These are phyloP conservation scores for Vaccinium vitisidaea DNA, from an alignment of 148 eudicot genomes.

Conservation along the genomic window DNA sequence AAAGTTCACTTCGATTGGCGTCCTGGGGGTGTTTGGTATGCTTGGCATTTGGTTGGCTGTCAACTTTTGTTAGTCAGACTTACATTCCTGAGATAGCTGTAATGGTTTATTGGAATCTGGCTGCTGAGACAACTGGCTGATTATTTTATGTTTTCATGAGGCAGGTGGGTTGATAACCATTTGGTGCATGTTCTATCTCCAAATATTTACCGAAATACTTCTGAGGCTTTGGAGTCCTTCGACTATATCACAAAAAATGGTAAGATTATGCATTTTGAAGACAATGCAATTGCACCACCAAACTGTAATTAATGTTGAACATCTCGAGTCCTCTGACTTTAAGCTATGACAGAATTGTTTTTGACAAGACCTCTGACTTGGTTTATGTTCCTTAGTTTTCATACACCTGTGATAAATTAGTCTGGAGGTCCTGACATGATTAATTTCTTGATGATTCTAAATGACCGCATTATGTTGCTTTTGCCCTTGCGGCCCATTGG, in stretches of 20 bases:
- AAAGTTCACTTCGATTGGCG: not conserved
- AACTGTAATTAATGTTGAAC: not conserved
- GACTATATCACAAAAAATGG: conserved; percentile 72
- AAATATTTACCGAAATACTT: conserved; percentile 62
- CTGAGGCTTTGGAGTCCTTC: conserved; percentile 75
- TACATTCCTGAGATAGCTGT: not conserved
- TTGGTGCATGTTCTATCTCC: conserved; percentile 76
- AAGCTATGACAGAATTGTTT: not conserved
- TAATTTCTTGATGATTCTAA: not conserved
- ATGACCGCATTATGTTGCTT: not conserved
- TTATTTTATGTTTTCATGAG: not conserved
- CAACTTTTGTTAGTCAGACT: not conserved
- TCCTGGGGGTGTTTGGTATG: not conserved
- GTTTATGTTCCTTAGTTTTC: not conserved
- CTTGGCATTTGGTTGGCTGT: not conserved
- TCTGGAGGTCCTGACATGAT: not conserved
- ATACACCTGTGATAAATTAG: not conserved
- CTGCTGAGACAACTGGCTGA: not conserved
- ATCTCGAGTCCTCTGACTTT: not conserved
- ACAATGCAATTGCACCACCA: not conserved
- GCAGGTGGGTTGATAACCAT: conserved; percentile 72
- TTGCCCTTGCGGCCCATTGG: not conserved
- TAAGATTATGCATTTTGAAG: conserved; percentile 17
- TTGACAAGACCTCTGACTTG: not conserved
- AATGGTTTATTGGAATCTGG: not conserved